Percentiles rank a stretch among this genome's conserved stretches.
phyloP scores from a whole-genome alignment of 1,139 yeast genomes.

The Kodamaea alishanica region DNA sequence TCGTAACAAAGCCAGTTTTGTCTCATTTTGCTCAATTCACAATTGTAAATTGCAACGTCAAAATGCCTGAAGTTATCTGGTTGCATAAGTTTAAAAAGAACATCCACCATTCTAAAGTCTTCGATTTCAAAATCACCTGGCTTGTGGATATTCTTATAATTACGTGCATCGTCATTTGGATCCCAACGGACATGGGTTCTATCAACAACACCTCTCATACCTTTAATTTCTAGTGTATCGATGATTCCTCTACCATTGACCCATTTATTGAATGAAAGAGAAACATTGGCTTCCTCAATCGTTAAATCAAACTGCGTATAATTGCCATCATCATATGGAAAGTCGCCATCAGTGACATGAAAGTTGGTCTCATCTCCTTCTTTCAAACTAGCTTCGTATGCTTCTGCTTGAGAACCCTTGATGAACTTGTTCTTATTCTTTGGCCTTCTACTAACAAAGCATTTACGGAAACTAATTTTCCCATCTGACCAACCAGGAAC shows the following conservation, averaged over 20 bases:
- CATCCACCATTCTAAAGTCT: slow-evolving; percentile 77
- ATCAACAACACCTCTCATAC: slow-evolving; percentile 88
- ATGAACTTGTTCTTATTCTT: slow-evolving; percentile 46
- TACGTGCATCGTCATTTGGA: slow-evolving; percentile 76
- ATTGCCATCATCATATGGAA: slow-evolving; percentile 72
- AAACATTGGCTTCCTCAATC: slow-evolving; percentile 78
- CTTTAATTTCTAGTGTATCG: slow-evolving; percentile 76
- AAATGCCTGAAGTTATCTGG: slow-evolving; percentile 81
- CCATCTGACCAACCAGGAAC: slow-evolving; percentile 96
- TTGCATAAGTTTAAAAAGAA: slow-evolving; percentile 73
- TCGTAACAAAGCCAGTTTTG: slow-evolving; percentile 94
- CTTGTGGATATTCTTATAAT: slow-evolving; percentile 65
- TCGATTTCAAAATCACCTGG: slow-evolving; percentile 95
- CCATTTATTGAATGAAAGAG: slow-evolving; percentile 82
- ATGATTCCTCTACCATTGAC: slow-evolving; percentile 84
- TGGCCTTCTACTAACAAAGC: slow-evolving; percentile 85
- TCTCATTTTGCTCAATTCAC: slow-evolving; percentile 74
- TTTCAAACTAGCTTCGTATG: slow-evolving; percentile 47
- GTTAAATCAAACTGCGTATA: slow-evolving; percentile 93
- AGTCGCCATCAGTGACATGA: slow-evolving; percentile 19
- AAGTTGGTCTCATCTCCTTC: slow-evolving; percentile 9
- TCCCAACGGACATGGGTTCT: slow-evolving; percentile 84
- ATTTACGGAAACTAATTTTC: slow-evolving; percentile 75
- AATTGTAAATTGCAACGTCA: slow-evolving; percentile 79
- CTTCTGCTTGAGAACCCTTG: slow-evolving; percentile 74